These are phyloP conservation scores for Penicillium robsamsonii DNA, from an alignment of 495 filamentous ascomycete genomes.

Conservation along the genomic window DNA sequence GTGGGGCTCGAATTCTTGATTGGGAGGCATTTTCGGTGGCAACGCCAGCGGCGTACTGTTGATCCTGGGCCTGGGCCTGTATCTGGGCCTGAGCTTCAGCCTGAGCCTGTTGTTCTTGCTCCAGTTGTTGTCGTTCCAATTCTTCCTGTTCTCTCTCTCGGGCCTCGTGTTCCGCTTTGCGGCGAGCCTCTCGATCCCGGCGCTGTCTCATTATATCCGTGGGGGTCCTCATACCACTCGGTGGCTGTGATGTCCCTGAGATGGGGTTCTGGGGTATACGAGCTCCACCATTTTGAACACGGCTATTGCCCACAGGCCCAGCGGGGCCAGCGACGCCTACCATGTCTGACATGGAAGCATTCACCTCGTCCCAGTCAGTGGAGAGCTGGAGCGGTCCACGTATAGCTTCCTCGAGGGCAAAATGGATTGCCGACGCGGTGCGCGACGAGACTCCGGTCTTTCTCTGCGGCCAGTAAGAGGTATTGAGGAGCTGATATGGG, in stretches of 20 bases:
- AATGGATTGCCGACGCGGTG: slow-evolving; percentile 79
- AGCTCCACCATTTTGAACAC: slow-evolving; percentile 49
- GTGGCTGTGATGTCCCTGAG: slow-evolving; percentile 42
- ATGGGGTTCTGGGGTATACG: slow-evolving; percentile 48
- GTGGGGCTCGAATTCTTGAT: slow-evolving; percentile 34
- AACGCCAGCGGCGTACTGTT: slow-evolving; percentile 58
- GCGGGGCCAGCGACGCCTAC: slow-evolving; percentile 51
- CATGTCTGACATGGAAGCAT: slow-evolving; percentile 91
- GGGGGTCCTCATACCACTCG: slow-evolving; percentile 54
- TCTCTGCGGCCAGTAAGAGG: slow-evolving; percentile 53
- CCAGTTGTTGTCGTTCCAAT: slow-evolving; percentile 52
- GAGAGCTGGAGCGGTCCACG: slow-evolving; percentile 82
- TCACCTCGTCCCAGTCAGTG: slow-evolving; percentile 80
- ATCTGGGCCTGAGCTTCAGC: slow-evolving; percentile 11
- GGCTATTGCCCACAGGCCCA: slow-evolving; percentile 40
- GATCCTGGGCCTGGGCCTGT: slow-evolving; percentile 25
- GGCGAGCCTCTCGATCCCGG: slow-evolving; percentile 62
- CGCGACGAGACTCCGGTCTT: slow-evolving; percentile 59
- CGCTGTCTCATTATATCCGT: slow-evolving; percentile 76
- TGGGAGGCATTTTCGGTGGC: slow-evolving; percentile 46
- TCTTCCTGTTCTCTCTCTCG: slow-evolving; percentile 50
- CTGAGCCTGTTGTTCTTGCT: slow-evolving; percentile 47
- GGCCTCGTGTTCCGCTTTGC: slow-evolving; percentile 58
- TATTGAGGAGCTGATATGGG: slow-evolving; percentile 31
- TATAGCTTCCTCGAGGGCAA: slow-evolving; percentile 86